Evolutionary conservation across 371 early-diverging fungal genomes (phyloP), one percentile per base, ranked within the genome.

Genomic region (Saksenaea vasiformis): DNA sequence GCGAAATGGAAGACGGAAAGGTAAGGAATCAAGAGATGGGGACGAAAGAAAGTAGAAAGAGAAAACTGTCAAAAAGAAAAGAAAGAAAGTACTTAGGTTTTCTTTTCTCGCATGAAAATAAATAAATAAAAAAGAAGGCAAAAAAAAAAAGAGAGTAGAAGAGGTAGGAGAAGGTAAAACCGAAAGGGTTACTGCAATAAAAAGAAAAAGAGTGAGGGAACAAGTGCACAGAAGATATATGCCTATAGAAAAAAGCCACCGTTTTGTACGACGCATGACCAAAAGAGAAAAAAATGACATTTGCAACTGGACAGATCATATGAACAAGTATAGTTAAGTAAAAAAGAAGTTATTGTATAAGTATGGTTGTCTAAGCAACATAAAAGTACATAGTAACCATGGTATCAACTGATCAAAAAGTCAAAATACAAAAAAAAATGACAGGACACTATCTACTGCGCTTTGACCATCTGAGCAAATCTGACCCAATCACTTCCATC

Each of bases 251-350:
- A 47, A 47, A 47, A 47, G 51, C 51, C 51, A 47, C 51, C 31
- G 31, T 31, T 47, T 47, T 17, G 51, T 47, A 47, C 51, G 3
- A 47, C 51, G 24, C 51, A 22, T 47, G 51, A 47, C 51, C 51
- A 47, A 56, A 56, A 34, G 43, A 43, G 43, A 47, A 31, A 43
- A 31, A 60, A 60, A 60, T 41, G 44, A 43, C 43, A 60, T 55
- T 55, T 55, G 55, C 36, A 55, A 47, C 51, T 47, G 51, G 51
- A 41, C 19, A 22, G 51, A 47, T 47, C 51, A 47, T 47, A 47
- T 47, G 51, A 47, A 47, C 51, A 22, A 47, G 51, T 47, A 22
- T 47, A 47, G 39, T 39, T 39, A 47, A 47, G 22, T 19, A 47
- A 22, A 47, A 47, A 47, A 22, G 51, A 22, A 19, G 51, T n/a